A percentile compares a stretch with the other conserved stretches of the same genome.
Conservation (phyloP, 345 rosid species). For the Eucalyptus albens region DNA sequence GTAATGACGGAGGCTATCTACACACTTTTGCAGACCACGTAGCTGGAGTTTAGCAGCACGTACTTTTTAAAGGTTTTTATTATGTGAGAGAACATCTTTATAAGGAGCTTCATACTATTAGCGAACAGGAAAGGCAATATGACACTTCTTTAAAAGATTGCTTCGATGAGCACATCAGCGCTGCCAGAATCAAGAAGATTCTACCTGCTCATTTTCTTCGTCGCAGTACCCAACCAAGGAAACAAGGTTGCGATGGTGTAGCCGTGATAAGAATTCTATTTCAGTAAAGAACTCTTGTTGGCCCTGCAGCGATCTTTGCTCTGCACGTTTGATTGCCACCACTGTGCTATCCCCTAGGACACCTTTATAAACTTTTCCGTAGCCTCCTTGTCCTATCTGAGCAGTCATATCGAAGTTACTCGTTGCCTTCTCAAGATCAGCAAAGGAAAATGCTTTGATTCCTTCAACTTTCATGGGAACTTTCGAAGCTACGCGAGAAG, state of each 20-base stretch:
- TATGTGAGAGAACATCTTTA: neutral
- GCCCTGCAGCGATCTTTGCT: conserved; percentile 85
- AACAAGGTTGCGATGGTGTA: conserved; percentile 94
- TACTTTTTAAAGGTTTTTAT: neutral
- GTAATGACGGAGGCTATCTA: neutral
- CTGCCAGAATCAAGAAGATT: neutral
- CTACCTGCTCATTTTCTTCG: conserved; percentile 93
- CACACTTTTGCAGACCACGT: neutral
- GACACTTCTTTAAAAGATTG: neutral
- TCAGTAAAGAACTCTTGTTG: conserved; percentile 90
- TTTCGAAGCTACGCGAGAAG: conserved; percentile 31
- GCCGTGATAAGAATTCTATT: conserved; percentile 73
- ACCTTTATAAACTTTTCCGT: conserved; percentile 90
- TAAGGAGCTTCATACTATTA: neutral
- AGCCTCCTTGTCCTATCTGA: conserved; percentile 96
- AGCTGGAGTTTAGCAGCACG: neutral
- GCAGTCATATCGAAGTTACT: conserved; percentile 41
- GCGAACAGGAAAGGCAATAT: neutral
- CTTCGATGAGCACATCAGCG: neutral
- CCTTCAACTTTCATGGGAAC: conserved; percentile 63
- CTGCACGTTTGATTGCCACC: conserved; percentile 92
- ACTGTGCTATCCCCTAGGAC: conserved; percentile 46
- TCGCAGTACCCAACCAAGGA: conserved; percentile 85
- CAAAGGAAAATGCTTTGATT: conserved; percentile 58
- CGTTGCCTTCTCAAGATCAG: conserved; percentile 61